These are phyloP conservation scores for Aphanoascus verrucosus DNA, from an alignment of 2,329 filamentous ascomycete species.

Conservation along the genomic window DNA sequence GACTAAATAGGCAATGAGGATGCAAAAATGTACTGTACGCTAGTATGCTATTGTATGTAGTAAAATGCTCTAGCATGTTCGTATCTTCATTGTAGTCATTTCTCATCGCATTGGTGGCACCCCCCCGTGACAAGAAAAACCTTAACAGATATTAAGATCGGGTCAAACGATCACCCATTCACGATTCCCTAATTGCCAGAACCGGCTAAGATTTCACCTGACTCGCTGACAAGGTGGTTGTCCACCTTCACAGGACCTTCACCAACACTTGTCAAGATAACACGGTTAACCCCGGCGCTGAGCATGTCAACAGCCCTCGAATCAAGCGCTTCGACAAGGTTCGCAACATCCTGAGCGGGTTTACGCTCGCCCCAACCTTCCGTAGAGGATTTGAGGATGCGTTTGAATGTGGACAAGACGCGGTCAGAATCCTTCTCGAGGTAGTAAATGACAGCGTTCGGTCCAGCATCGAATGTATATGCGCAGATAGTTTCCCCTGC, in stretches of 20 bases:
- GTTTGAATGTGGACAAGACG: conserved; percentile 70
- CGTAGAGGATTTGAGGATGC: conserved; percentile 55
- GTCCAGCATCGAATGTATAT: conserved; percentile 95
- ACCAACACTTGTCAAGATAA: conserved; percentile 86
- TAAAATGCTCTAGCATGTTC: not conserved
- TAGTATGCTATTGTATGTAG: not conserved
- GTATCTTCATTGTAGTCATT: conserved; percentile 1
- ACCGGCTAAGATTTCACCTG: conserved; percentile 41
- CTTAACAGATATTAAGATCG: not conserved
- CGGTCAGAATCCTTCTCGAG: conserved; percentile 62
- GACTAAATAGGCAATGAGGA: not conserved
- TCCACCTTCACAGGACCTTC: conserved; percentile 76
- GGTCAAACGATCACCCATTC: not conserved
- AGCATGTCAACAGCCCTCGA: conserved; percentile 50
- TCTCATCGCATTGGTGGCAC: not conserved
- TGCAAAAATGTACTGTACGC: not conserved
- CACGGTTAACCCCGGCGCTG: conserved; percentile 68
- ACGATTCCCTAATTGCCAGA: conserved; percentile 10
- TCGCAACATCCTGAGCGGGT: conserved; percentile 41
- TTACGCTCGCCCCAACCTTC: conserved; percentile 43
- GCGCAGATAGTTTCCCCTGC: conserved; percentile 74
- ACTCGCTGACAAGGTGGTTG: conserved; percentile 61
- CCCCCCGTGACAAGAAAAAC: not conserved
- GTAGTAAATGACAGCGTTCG: conserved; percentile 95
- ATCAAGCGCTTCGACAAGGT: conserved; percentile 49